These are phyloP conservation scores for Arctostaphylos glauca DNA, from an alignment of 148 eudicot species.

Conservation along the genomic window DNA sequence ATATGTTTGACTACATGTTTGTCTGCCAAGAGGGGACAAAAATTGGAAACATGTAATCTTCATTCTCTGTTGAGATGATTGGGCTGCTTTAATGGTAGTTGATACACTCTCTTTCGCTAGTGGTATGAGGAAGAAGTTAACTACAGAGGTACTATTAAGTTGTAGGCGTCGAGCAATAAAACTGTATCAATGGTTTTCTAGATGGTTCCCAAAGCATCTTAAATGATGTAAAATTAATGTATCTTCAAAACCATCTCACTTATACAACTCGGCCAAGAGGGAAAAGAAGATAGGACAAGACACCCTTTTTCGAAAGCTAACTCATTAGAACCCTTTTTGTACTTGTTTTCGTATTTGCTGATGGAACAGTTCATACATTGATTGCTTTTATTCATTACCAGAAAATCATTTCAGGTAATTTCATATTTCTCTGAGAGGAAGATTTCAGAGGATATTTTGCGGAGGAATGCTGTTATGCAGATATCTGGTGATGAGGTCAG, in stretches of 20 bases:
- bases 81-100: background rate
- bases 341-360: background rate
- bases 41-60: background rate
- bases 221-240: background rate
- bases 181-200: background rate
- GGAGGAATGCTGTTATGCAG: slow-evolving; percentile 48
- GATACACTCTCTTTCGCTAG: background rate
- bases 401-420: slow-evolving; percentile 30
- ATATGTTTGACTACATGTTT: background rate
- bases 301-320: background rate
- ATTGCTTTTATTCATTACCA: background rate
- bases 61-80: background rate
- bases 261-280: background rate
- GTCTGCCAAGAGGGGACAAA: background rate
- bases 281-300: background rate
- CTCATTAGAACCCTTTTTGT: background rate
- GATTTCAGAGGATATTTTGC: slow-evolving; percentile 35
- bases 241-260: background rate
- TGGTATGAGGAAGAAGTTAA: background rate
- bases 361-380: background rate
- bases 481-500: slow-evolving; percentile 38
- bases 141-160: background rate
- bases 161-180: background rate
- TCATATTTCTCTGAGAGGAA: slow-evolving; percentile 39
- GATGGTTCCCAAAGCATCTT: background rate